phyloP scores from a whole-genome alignment of 2,329 filamentous ascomycete species.

The Cladosporium velox region DNA sequence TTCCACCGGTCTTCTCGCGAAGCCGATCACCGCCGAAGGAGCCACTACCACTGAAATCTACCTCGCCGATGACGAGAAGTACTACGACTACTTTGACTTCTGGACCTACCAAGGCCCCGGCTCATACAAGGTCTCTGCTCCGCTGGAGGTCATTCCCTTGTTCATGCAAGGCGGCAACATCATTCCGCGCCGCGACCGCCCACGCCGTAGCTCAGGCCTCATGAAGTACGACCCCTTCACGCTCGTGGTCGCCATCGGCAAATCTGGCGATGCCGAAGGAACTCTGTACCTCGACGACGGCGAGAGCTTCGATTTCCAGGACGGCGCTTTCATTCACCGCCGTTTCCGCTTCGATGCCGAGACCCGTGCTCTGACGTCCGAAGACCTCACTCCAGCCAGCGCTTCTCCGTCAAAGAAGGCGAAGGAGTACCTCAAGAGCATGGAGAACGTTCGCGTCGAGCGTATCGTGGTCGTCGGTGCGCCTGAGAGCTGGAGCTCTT shows the following conservation, averaged over 20 bases:
- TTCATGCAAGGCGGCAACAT: slow-evolving; percentile 93
- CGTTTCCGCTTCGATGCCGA: slow-evolving; percentile 66
- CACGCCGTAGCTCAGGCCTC: slow-evolving; percentile 78
- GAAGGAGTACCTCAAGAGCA: slow-evolving; percentile 74
- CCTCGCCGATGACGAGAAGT: slow-evolving; percentile 82
- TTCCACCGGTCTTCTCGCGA: slow-evolving; percentile 83
- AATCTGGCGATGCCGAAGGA: slow-evolving; percentile 72
- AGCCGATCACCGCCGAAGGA: slow-evolving; percentile 81
- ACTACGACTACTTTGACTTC: slow-evolving; percentile 96
- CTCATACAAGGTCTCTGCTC: slow-evolving; percentile 71
- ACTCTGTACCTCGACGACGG: slow-evolving; percentile 91
- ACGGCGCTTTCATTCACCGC: slow-evolving; percentile 86
- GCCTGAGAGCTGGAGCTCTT: slow-evolving; percentile 68
- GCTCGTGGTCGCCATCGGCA: slow-evolving; percentile 72
- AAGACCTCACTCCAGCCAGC: slow-evolving; percentile 56
- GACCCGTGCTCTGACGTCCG: slow-evolving; percentile 64
- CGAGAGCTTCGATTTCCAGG: slow-evolving; percentile 84
- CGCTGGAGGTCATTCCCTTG: slow-evolving; percentile 82
- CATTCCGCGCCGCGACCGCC: slow-evolving; percentile 84
- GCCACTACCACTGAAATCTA: slow-evolving; percentile 75
- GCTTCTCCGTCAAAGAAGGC: slow-evolving; percentile 62
- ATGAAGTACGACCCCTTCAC: slow-evolving; percentile 98
- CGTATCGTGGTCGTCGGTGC: slow-evolving; percentile 82
- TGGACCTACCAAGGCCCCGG: slow-evolving; percentile 71
- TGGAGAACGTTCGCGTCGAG: slow-evolving; percentile 77